Base-by-base conservation (phyloP, 257 asterid genomes). In the Jacaranda copaia region DNA sequence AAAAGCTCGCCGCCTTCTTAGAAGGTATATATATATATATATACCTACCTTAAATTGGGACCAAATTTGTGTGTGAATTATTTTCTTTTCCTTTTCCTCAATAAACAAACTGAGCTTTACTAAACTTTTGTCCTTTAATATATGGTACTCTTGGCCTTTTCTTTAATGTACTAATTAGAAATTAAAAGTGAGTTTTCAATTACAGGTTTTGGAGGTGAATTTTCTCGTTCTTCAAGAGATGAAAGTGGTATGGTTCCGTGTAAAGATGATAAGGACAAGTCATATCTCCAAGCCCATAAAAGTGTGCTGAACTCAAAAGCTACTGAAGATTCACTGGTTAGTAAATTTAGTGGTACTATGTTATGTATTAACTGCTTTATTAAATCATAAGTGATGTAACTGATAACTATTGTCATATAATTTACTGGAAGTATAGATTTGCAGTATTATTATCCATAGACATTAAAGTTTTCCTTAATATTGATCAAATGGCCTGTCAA, bases 301-400 rank as follows among this genome's bases (percentile, higher is more conserved):
- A 74, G 82, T 11, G 89, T 87, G 63, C 75, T 88, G 0, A 83
- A 83, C 63, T 80, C 96, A 2, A 92, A 90, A 71, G 86, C 88
- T 1, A 83, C 39, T 1, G 96, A 92, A 74, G 96, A 92, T 70
- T 68, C 87, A 6, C 52, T 88, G 94, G 97, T 92, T n/a, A 84
- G 81, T 81, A 1, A 46, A 66, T 4, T 11, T 58, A 3, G 12
- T 25, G 9, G 18, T 25, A 13, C 68, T 61, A 5, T 61, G 8
- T 56, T 57, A 57, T 5, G 8, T n/a, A 0, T 57, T 9, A 18
- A 19, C 63, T 57, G 16, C 3, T 5, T 15, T 52, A 52, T 13
- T 52, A 13, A 48, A 48, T 25, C 32, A 48, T 2, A 48, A 9
- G 5, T 48, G n/a, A 48, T 48, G n/a, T 52, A 52, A 15, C 15